These are phyloP conservation scores for Fusarium sp. DNA, from an alignment of 2,329 filamentous ascomycete species.

Conservation along the genomic window DNA sequence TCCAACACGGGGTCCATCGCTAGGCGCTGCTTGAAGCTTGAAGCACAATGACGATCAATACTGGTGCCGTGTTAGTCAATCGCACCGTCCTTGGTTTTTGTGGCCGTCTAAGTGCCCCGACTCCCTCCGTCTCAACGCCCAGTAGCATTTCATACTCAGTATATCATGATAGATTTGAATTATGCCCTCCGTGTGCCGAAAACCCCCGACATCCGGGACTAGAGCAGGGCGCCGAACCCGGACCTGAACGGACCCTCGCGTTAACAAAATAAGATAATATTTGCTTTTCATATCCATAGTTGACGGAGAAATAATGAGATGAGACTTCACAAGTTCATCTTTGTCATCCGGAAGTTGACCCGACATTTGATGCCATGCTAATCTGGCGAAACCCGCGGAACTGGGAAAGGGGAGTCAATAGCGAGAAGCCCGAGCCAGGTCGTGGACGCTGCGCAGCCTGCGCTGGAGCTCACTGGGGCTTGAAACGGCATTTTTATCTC, in stretches of 20 bases:
- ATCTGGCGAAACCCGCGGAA: slow-evolving; percentile 34
- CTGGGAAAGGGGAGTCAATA: slow-evolving; percentile 39
- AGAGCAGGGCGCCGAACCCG: slow-evolving; percentile 15
- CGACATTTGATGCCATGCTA: slow-evolving; percentile 35
- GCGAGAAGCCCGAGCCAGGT: slow-evolving; percentile 41
- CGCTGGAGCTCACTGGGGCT: slow-evolving; percentile 36
- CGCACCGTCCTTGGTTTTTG: slow-evolving; percentile 23
- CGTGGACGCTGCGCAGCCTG: slow-evolving; percentile 38
- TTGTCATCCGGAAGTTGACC: slow-evolving; percentile 32
- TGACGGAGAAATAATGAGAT: slow-evolving; percentile 15
- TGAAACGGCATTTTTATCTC: slow-evolving; percentile 46
- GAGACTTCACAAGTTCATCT: slow-evolving; percentile 10
- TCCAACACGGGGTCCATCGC: slow-evolving; percentile 41
- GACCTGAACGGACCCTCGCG: slow-evolving; percentile 5
- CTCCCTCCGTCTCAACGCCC: slow-evolving; percentile 28
- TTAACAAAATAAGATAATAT: slow-evolving; percentile 1
- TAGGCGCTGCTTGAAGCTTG: slow-evolving; percentile 30
- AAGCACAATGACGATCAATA: slow-evolving; percentile 42
- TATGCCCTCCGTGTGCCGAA: slow-evolving; percentile 29
- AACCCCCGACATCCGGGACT: slow-evolving; percentile 34
- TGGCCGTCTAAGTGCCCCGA: slow-evolving; percentile 14
- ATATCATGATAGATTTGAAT: slow-evolving; percentile 28
- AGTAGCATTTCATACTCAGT: slow-evolving; percentile 14
- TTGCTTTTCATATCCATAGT: slow-evolving; percentile 17
- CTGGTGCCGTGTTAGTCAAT: slow-evolving; percentile 28